Conservation (phyloP, 768 basidiomycete species). For the Termitomyces sp. region DNA sequence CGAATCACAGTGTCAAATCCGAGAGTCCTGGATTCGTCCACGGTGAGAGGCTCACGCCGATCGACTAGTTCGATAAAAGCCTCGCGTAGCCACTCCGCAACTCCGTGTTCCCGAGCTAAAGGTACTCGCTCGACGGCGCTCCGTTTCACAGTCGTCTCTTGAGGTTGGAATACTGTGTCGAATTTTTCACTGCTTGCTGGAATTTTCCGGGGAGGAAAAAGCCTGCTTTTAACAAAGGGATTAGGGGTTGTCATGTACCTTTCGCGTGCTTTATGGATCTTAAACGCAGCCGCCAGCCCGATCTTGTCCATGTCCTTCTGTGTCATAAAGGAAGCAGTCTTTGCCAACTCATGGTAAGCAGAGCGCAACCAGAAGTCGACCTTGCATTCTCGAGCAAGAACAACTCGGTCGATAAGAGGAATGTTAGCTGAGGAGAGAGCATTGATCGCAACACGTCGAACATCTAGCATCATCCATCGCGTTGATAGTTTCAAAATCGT, state of each 20-base stretch:
- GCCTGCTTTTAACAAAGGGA: neutral
- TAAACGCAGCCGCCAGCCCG: neutral
- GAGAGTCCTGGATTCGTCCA: neutral
- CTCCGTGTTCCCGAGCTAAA: neutral
- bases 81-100: neutral
- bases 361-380: neutral
- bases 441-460: neutral
- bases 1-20: neutral
- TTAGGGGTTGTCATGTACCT: neutral
- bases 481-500: neutral
- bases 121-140: neutral
- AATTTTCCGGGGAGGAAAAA: neutral
- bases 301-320: slow-evolving; percentile 1
- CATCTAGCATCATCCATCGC: neutral
- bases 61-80: neutral
- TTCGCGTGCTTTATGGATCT: slow-evolving; percentile 1
- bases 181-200: neutral
- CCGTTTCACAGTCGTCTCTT: neutral
- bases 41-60: neutral
- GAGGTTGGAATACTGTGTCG: neutral
- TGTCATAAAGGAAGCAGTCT: neutral
- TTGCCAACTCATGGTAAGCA: neutral
- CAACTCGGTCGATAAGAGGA: neutral
- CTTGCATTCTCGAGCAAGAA: slow-evolving; percentile 2
- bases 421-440: neutral